A percentile compares a stretch with the other conserved stretches of the same genome.
Evolutionary conservation across 1,139 yeast genomes (phyloP).

Genomic region (Kodamaea alishanica): DNA sequence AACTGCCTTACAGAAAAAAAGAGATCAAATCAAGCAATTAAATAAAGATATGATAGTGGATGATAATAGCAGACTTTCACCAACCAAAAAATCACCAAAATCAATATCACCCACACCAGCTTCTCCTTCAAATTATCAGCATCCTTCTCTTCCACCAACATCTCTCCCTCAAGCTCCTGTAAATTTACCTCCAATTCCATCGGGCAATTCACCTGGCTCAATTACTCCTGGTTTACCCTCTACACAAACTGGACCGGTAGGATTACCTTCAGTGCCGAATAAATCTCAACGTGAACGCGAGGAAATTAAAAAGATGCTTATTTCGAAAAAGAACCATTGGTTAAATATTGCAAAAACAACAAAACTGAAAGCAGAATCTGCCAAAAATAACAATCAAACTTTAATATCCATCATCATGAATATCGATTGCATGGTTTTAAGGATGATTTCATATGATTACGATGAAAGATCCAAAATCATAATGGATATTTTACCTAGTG

Average conservation of each 20-base stretch:
- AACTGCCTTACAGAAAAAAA: conserved; percentile 13
- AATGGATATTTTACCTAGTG: conserved; percentile 27
- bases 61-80: conserved; percentile 12
- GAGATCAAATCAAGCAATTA: conserved; percentile 19
- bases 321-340: conserved; percentile 28
- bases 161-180: neutral
- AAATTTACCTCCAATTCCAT: too few species aligned
- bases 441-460: conserved; percentile 31
- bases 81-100: conserved; percentile 10
- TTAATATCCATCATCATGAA: conserved; percentile 25
- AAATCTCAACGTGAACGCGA: conserved; percentile 14
- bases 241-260: too few species aligned
- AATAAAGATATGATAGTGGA: conserved; percentile 18
- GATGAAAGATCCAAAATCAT: conserved; percentile 33
- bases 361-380: conserved; percentile 21
- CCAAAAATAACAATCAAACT: conserved; percentile 17
- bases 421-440: conserved; percentile 31
- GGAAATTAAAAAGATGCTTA: conserved; percentile 17
- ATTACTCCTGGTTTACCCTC: too few species aligned
- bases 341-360: conserved; percentile 27
- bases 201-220: too few species aligned
- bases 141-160: conserved; percentile 1
- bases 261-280: too few species aligned
- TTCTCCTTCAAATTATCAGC: neutral
- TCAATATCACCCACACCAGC: conserved; percentile 6